Percentiles rank a stretch among this genome's conserved stretches.
phyloP scores from a whole-genome alignment of 495 filamentous ascomycete genomes.

The Staphylotrichum tortipilum region DNA sequence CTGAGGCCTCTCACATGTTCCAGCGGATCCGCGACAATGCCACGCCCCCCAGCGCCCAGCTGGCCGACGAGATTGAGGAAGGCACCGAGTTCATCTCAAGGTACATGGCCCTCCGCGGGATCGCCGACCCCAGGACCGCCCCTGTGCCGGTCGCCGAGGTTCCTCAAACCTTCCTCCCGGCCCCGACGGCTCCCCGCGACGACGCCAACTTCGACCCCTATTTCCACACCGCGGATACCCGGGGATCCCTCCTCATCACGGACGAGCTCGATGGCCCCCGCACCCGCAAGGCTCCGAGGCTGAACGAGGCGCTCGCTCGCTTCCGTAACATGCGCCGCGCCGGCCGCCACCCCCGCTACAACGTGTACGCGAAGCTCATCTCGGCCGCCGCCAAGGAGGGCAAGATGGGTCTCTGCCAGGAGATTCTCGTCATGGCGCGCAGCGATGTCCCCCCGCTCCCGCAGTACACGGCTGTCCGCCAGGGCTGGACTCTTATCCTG shows the following conservation, averaged over 20 bases:
- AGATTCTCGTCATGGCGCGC: slow-evolving; percentile 80
- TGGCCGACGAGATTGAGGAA: slow-evolving; percentile 78
- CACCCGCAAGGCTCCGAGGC: slow-evolving; percentile 56
- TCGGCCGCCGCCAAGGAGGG: slow-evolving; percentile 76
- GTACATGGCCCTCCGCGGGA: slow-evolving; percentile 55
- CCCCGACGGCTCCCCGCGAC: slow-evolving; percentile 35
- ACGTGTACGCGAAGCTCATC: slow-evolving; percentile 93
- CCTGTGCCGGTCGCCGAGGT: slow-evolving; percentile 23
- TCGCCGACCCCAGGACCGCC: slow-evolving; percentile 38
- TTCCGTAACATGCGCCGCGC: slow-evolving; percentile 88
- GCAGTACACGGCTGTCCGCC: slow-evolving; percentile 74
- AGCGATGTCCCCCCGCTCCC: slow-evolving; percentile 74
- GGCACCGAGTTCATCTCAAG: slow-evolving; percentile 69
- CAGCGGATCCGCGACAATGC: slow-evolving; percentile 57
- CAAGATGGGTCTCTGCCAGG: slow-evolving; percentile 69
- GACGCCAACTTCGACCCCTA: slow-evolving; percentile 88
- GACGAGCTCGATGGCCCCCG: slow-evolving; percentile 72
- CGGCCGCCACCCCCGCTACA: slow-evolving; percentile 86
- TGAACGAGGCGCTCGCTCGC: slow-evolving; percentile 71
- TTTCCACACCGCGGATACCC: slow-evolving; percentile 78
- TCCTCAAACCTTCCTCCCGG: slow-evolving; percentile 25
- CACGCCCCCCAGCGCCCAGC: slow-evolving; percentile 36
- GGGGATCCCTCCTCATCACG: slow-evolving; percentile 79
- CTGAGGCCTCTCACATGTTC: slow-evolving; percentile 75
- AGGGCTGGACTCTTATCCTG: slow-evolving; percentile 89